These are phyloP conservation scores for Scutellaria baicalensis DNA, from an alignment of 257 asterid species.

Conservation along the genomic window DNA sequence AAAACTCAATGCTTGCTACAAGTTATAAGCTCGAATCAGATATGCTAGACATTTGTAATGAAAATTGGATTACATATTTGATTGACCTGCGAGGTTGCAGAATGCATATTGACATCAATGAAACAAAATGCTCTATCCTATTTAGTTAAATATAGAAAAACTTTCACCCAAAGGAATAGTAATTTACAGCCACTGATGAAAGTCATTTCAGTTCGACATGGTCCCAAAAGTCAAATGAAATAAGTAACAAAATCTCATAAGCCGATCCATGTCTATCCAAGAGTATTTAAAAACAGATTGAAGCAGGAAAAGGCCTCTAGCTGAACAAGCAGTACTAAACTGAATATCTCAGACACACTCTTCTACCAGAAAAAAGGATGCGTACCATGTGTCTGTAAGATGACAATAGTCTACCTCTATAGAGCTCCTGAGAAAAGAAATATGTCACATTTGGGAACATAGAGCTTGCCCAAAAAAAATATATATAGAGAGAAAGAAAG, in stretches of 20 bases:
- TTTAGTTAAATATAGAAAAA: background rate
- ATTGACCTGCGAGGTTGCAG: background rate
- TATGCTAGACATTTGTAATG: background rate
- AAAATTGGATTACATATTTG: background rate
- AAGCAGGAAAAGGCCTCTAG: background rate
- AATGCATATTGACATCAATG: background rate
- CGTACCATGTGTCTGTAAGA: slow-evolving; percentile 70
- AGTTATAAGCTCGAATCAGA: background rate
- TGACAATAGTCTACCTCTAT: slow-evolving; percentile 39
- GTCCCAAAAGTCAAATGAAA: background rate
- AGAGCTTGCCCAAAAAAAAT: background rate
- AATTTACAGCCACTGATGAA: background rate
- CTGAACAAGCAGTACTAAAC: background rate
- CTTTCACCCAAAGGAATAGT: background rate
- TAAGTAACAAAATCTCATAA: background rate
- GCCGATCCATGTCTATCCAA: background rate
- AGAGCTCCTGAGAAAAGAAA: slow-evolving; percentile 43
- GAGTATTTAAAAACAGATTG: background rate
- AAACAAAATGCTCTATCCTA: background rate
- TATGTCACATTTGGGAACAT: background rate
- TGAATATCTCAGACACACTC: background rate
- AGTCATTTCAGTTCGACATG: background rate
- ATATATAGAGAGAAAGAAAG: too few relatives aligned
- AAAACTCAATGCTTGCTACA: background rate
- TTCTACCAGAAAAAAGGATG: background rate